Percentiles rank a stretch among this genome's conserved stretches.
Conservation (phyloP, 2,329 filamentous ascomycete genomes). For the Epichloe sibirici region DNA sequence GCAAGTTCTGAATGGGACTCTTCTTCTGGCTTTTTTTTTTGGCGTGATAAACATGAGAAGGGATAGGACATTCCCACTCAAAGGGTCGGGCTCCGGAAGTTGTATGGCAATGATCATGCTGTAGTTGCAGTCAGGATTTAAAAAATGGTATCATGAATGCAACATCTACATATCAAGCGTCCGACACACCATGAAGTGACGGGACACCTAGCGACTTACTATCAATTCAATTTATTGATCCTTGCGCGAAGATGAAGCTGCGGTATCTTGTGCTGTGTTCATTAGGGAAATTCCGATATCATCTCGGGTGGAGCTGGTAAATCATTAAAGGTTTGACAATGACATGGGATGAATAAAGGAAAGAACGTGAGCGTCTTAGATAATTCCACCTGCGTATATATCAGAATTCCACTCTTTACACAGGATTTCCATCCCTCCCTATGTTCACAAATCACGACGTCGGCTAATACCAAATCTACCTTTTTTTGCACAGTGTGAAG, state of each 20-base stretch:
- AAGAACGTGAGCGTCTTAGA: too few relatives aligned
- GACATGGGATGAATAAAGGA: too few relatives aligned
- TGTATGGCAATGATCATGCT: slow-evolving; percentile 31
- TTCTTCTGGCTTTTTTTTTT: slow-evolving; percentile 39
- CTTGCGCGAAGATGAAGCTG: not conserved
- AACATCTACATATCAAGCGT: slow-evolving; percentile 9
- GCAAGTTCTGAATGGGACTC: slow-evolving; percentile 76
- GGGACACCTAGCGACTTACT: not conserved
- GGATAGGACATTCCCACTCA: slow-evolving; percentile 24
- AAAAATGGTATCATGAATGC: slow-evolving; percentile 27
- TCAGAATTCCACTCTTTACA: too few relatives aligned
- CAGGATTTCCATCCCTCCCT: too few relatives aligned
- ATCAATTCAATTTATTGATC: not conserved
- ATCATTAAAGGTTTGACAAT: too few relatives aligned
- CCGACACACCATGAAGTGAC: not conserved
- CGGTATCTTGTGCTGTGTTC: too few relatives aligned
- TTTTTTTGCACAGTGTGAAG: not conserved
- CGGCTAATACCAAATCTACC: too few relatives aligned
- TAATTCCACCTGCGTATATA: too few relatives aligned
- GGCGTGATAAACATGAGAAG: slow-evolving; percentile 39
- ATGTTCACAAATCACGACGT: too few relatives aligned
- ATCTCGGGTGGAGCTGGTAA: too few relatives aligned
- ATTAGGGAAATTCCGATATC: too few relatives aligned
- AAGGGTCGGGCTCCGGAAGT: slow-evolving; percentile 29
- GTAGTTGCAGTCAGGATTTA: slow-evolving; percentile 33